Conservation (phyloP, 768 basidiomycete species). For the Naganishia randhawae region DNA sequence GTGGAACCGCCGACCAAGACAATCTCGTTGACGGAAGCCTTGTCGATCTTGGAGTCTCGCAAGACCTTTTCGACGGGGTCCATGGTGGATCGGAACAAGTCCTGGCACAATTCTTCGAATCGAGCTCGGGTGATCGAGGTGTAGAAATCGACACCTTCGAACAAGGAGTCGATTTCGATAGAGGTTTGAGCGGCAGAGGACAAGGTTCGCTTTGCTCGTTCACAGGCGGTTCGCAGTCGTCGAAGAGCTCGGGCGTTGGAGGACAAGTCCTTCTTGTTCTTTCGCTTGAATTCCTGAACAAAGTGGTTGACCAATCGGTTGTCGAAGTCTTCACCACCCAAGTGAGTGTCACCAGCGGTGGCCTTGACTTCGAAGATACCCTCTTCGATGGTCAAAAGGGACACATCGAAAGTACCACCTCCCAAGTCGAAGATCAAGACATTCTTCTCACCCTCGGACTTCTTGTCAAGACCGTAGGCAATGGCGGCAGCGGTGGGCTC, state of each 20-base stretch:
- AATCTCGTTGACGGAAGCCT: constrained; percentile 80
- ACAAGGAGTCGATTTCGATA: constrained; percentile 97
- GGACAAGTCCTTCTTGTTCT: constrained; percentile 86
- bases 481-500: constrained; percentile 96
- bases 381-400: constrained; percentile 87
- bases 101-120: constrained; percentile 56
- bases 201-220: constrained; percentile 98
- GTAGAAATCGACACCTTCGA: constrained; percentile 97
- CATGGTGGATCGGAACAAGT: constrained; percentile 52
- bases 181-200: constrained; percentile 94
- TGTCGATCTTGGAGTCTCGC: constrained; percentile 97
- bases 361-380: constrained; percentile 85
- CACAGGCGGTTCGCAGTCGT: constrained; percentile 93
- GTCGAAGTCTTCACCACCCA: constrained; percentile 96
- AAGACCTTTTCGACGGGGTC: constrained; percentile 91
- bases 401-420: constrained; percentile 98
- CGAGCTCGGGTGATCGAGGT: constrained; percentile 98
- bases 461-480: constrained; percentile 97
- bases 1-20: constrained; percentile 64
- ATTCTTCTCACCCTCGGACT: constrained; percentile 77
- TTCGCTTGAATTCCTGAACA: constrained; percentile 83
- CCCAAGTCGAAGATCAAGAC: constrained; percentile 98
- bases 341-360: constrained; percentile 90
- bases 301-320: constrained; percentile 88
- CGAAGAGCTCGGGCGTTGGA: constrained; percentile 95